Evolutionary conservation across 768 basidiomycete species (phyloP).

Genomic region (Cyclocybe cylindracea): DNA sequence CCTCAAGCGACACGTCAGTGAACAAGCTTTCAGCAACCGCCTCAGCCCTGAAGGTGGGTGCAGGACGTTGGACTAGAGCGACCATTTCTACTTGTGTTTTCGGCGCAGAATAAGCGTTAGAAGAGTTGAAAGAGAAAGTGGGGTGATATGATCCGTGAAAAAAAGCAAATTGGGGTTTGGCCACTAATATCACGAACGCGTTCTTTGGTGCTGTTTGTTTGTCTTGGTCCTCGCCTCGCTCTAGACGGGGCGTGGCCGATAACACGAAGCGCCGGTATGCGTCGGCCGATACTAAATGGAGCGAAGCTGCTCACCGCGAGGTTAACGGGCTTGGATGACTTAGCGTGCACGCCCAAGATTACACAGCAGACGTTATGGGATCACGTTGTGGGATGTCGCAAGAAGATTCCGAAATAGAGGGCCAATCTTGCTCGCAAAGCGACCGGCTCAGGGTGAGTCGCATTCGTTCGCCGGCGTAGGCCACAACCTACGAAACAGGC

Average conservation of each 20-base stretch:
- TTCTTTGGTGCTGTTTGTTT: constrained; percentile 25
- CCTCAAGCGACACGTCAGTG: constrained; percentile 70
- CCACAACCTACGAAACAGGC: too few relatives aligned
- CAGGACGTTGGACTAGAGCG: constrained; percentile 79
- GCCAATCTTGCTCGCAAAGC: too few relatives aligned
- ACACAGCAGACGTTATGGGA: too few relatives aligned
- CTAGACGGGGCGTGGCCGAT: neutral
- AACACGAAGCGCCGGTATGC: neutral
- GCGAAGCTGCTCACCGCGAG: too few relatives aligned
- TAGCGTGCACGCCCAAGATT: too few relatives aligned
- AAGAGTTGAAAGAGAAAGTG: constrained; percentile 1
- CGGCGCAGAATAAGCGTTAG: neutral
- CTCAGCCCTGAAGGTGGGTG: constrained; percentile 76
- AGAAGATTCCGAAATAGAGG: too few relatives aligned
- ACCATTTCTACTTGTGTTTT: constrained; percentile 35
- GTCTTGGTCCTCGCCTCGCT: constrained; percentile 4
- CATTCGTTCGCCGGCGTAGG: too few relatives aligned
- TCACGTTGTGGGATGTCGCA: too few relatives aligned
- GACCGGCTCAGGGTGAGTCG: too few relatives aligned
- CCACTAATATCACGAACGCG: constrained; percentile 19
- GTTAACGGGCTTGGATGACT: too few relatives aligned
- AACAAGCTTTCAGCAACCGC: constrained; percentile 79
- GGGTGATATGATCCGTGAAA: constrained; percentile 5
- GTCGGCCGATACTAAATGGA: neutral
- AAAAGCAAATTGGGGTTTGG: constrained; percentile 6